These are phyloP conservation scores for Neodidymelliopsis sp. DNA, from an alignment of 2,329 filamentous ascomycete genomes.

Conservation along the genomic window DNA sequence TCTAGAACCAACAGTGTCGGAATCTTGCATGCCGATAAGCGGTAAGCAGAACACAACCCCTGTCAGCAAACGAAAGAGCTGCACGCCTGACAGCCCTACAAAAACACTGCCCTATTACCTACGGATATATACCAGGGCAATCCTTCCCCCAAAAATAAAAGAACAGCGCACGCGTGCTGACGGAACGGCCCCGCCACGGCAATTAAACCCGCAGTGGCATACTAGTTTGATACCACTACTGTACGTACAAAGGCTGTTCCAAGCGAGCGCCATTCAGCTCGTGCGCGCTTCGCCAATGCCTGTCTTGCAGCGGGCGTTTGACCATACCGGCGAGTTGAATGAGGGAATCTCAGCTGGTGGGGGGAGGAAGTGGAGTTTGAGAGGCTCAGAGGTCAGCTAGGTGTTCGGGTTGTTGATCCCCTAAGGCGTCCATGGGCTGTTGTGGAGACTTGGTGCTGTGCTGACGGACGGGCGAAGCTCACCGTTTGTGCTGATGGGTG, in stretches of 20 bases:
- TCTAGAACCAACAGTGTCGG: too few species aligned
- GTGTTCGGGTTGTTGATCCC: conserved; percentile 7
- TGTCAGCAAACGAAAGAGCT: conserved; percentile 8
- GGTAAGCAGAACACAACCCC: neutral
- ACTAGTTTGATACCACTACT: too few species aligned
- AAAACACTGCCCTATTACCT: conserved; percentile 11
- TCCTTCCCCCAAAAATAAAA: conserved; percentile 6
- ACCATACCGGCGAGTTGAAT: neutral
- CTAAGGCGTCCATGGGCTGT: conserved; percentile 12
- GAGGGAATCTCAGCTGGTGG: neutral
- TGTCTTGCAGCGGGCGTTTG: conserved; percentile 3
- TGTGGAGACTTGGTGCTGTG: conserved; percentile 18
- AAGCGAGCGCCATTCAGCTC: conserved; percentile 20
- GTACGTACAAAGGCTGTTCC: too few species aligned
- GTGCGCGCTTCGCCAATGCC: conserved; percentile 5
- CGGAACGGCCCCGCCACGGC: conserved; percentile 12
- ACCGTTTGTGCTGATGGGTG: conserved; percentile 6
- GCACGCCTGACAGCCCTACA: neutral
- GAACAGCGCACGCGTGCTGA: conserved; percentile 11
- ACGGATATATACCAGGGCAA: conserved; percentile 2
- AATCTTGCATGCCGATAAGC: too few species aligned
- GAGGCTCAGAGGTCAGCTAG: conserved; percentile 15
- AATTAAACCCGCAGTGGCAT: conserved; percentile 1
- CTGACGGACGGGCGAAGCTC: conserved; percentile 15
- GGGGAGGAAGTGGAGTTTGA: conserved; percentile 1